A percentile compares a stretch with the other conserved stretches of the same genome.
phyloP scores from a whole-genome alignment of 2,329 filamentous ascomycete genomes.

The Claviceps capensis region DNA sequence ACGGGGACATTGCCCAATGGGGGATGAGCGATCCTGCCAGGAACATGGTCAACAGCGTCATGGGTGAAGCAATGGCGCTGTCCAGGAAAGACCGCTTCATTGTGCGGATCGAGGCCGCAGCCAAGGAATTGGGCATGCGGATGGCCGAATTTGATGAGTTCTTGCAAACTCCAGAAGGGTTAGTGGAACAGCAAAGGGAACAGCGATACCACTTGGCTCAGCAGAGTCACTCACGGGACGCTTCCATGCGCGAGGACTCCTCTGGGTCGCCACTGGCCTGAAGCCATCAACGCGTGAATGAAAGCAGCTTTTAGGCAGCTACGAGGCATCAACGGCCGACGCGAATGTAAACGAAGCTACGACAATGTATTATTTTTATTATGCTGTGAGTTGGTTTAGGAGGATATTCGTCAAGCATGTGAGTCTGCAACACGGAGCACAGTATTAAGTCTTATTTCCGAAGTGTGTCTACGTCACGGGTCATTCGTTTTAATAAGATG shows the following conservation, averaged over 20 bases:
- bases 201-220: conserved; percentile 6
- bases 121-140: conserved; percentile 39
- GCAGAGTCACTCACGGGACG: conserved; percentile 11
- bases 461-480: background rate
- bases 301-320: background rate
- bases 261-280: background rate
- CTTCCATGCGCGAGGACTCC: conserved; percentile 7
- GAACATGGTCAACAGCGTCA: conserved; percentile 22
- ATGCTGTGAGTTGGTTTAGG: background rate
- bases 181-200: conserved; percentile 14
- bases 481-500: background rate
- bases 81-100: conserved; percentile 32
- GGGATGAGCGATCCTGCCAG: conserved; percentile 10
- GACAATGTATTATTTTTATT: background rate
- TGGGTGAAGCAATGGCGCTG: conserved; percentile 30
- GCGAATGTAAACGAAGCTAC: background rate
- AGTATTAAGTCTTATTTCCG: too few species aligned
- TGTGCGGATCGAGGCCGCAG: conserved; percentile 38
- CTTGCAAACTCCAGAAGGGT: conserved; percentile 13
- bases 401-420: background rate
- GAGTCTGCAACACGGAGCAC: background rate
- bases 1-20: conserved; percentile 22
- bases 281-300: background rate
- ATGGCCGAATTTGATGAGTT: conserved; percentile 38
- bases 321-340: background rate